These are phyloP conservation scores for Mantamonas sphyraenae DNA, from an alignment of 78 protist genomes.

Conservation along the genomic window DNA sequence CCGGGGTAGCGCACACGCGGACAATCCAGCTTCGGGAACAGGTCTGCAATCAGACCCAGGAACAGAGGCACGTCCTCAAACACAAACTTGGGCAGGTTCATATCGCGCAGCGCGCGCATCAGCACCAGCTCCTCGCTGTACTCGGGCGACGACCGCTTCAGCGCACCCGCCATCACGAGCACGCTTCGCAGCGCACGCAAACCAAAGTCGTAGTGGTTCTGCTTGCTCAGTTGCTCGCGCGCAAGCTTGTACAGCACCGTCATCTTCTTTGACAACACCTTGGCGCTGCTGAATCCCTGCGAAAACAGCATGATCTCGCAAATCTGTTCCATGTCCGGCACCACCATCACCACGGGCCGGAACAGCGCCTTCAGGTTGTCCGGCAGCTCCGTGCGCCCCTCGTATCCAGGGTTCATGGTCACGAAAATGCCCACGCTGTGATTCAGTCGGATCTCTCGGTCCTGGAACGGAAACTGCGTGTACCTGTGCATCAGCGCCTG, in stretches of 20 bases:
- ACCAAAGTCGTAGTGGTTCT: conserved; percentile 82
- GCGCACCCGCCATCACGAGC: conserved; percentile 84
- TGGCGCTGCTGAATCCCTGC: conserved; percentile 59
- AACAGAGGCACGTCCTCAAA: conserved; percentile 87
- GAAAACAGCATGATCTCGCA: conserved; percentile 85
- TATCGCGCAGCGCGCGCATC: conserved; percentile 87
- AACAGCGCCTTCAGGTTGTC: conserved; percentile 77
- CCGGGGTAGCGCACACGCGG: conserved; percentile 5
- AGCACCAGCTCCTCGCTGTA: conserved; percentile 61
- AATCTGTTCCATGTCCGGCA: conserved; percentile 71
- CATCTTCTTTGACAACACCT: conserved; percentile 80
- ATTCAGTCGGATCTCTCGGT: conserved; percentile 39
- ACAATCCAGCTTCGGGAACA: conserved; percentile 61
- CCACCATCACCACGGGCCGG: conserved; percentile 77
- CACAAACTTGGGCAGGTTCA: conserved; percentile 89
- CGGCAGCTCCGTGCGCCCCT: conserved; percentile 78
- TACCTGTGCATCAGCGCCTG: conserved; percentile 22
- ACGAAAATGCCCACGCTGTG: conserved; percentile 56
- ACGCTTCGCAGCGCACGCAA: conserved; percentile 86
- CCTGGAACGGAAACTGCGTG: conserved; percentile 37
- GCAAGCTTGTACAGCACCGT: conserved; percentile 73
- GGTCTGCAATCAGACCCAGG: conserved; percentile 67
- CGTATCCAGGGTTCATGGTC: conserved; percentile 85
- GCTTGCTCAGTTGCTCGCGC: conserved; percentile 78
- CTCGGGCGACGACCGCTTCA: conserved; percentile 66